Evolutionary conservation across 805 yeast species (phyloP).

Genomic region (Hanseniaspora mollemarum): DNA sequence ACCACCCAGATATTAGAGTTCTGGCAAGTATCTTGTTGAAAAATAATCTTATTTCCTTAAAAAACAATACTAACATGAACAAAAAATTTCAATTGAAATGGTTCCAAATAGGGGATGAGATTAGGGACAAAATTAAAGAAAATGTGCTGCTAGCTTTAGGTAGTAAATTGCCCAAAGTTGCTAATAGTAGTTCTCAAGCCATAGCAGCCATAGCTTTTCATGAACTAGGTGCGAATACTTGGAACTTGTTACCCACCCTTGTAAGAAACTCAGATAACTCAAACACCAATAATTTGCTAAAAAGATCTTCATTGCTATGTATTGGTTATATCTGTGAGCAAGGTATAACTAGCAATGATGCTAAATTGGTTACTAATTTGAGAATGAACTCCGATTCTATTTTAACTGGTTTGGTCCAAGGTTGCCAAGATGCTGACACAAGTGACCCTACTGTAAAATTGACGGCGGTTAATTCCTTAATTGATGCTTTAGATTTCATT

Average conservation of each 20-base stretch:
- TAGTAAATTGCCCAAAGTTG: slow-evolving; percentile 42
- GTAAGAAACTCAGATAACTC: slow-evolving; percentile 71
- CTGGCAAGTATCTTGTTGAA: slow-evolving; percentile 81
- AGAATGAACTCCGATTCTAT: slow-evolving; percentile 49
- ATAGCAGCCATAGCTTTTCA: slow-evolving; percentile 96
- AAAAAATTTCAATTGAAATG: slow-evolving; percentile 12
- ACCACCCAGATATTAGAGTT: slow-evolving; percentile 72
- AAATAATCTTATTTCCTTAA: slow-evolving; percentile 63
- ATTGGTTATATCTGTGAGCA: slow-evolving; percentile 94
- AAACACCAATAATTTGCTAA: slow-evolving; percentile 56
- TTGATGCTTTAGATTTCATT: slow-evolving; percentile 81
- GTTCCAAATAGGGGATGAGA: slow-evolving; percentile 9
- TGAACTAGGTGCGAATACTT: slow-evolving; percentile 75
- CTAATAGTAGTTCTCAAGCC: slow-evolving; percentile 80
- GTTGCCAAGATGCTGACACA: slow-evolving; percentile 50
- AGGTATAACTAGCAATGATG: slow-evolving; percentile 31
- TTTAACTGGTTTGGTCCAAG: slow-evolving; percentile 90
- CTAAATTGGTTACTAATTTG: slow-evolving; percentile 30
- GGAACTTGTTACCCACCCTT: slow-evolving; percentile 76
- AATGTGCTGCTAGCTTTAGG: slow-evolving; percentile 55
- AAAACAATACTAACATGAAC: slow-evolving; percentile 12
- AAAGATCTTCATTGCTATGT: slow-evolving; percentile 75
- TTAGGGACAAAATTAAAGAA: slow-evolving; percentile 45
- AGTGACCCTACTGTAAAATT: slow-evolving; percentile 71
- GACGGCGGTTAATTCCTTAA: slow-evolving; percentile 86